Evolutionary conservation across 805 yeast species (phyloP).

Genomic region (Suhomyces emberorum): DNA sequence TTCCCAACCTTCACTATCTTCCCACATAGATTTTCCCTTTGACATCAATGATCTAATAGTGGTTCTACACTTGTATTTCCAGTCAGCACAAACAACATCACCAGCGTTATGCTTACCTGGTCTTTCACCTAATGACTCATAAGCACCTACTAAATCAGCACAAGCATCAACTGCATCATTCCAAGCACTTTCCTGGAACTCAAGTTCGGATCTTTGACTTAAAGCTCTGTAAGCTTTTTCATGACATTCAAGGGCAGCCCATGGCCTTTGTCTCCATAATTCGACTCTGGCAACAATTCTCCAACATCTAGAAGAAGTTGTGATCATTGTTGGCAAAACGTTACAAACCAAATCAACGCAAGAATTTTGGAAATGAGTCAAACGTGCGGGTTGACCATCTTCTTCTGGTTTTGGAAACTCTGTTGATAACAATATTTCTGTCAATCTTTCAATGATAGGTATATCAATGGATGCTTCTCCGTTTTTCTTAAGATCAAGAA

Average conservation of each 20-base stretch:
- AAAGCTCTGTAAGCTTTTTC: slow-evolving; percentile 83
- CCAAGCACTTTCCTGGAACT: slow-evolving; percentile 63
- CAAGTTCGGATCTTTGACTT: slow-evolving; percentile 61
- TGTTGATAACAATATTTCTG: slow-evolving; percentile 55
- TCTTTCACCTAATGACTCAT: slow-evolving; percentile 80
- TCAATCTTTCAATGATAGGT: slow-evolving; percentile 70
- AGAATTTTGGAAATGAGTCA: slow-evolving; percentile 61
- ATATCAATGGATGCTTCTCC: slow-evolving; percentile 69
- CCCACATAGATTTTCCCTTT: slow-evolving; percentile 78
- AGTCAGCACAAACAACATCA: slow-evolving; percentile 83
- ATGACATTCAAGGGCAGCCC: slow-evolving; percentile 81
- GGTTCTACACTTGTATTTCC: slow-evolving; percentile 81
- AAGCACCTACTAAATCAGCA: slow-evolving; percentile 76
- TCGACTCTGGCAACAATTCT: slow-evolving; percentile 80
- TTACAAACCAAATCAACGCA: slow-evolving; percentile 72
- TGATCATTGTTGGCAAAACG: slow-evolving; percentile 64
- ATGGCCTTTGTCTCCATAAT: slow-evolving; percentile 81
- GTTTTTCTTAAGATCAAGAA: slow-evolving; percentile 55
- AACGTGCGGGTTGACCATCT: slow-evolving; percentile 17
- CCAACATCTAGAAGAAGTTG: slow-evolving; percentile 72
- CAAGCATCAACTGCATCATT: slow-evolving; percentile 76
- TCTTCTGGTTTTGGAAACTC: slow-evolving; percentile 43
- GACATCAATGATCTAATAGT: slow-evolving; percentile 72
- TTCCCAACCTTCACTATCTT: slow-evolving; percentile 75
- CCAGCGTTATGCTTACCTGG: slow-evolving; percentile 79